These are phyloP conservation scores for Yarrowia galli DNA, from an alignment of 1,139 yeast species.

Conservation along the genomic window DNA sequence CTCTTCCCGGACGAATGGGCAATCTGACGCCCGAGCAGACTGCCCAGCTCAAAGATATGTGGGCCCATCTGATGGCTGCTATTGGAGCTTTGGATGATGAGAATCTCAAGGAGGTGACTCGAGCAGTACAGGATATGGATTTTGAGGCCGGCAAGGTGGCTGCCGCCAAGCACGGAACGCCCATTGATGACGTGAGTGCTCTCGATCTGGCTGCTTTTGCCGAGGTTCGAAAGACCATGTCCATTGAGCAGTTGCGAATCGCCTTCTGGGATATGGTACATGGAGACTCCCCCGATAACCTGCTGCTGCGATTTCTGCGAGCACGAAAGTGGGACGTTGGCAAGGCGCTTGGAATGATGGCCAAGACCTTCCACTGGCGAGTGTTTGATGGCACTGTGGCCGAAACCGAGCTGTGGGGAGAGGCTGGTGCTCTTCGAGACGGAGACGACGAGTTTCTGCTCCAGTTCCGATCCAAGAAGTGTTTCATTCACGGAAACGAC, in stretches of 20 bases:
- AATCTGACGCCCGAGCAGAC: slow-evolving; percentile 72
- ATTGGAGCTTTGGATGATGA: slow-evolving; percentile 65
- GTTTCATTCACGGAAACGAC: slow-evolving; percentile 71
- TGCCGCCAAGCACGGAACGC: slow-evolving; percentile 1
- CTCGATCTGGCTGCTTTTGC: slow-evolving; percentile 33
- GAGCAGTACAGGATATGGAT: slow-evolving; percentile 40
- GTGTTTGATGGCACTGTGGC: slow-evolving; percentile 64
- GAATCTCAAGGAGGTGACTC: slow-evolving; percentile 59
- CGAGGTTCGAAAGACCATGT: slow-evolving; percentile 42
- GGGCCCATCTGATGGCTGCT: slow-evolving; percentile 70
- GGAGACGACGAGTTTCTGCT: slow-evolving; percentile 55
- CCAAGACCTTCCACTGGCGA: slow-evolving; percentile 75
- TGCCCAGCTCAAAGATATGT: slow-evolving; percentile 70
- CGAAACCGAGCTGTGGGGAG: slow-evolving; percentile 66
- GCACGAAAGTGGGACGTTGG: slow-evolving; percentile 78
- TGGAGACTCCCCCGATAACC: slow-evolving; percentile 74
- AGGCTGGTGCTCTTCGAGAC: slow-evolving; percentile 54
- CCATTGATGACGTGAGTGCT: not conserved
- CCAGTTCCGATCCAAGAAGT: slow-evolving; percentile 64
- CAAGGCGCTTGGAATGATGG: slow-evolving; percentile 67
- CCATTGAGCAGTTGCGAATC: slow-evolving; percentile 56
- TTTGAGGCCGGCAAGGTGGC: slow-evolving; percentile 40
- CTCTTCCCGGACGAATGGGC: slow-evolving; percentile 62
- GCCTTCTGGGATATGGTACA: slow-evolving; percentile 66
- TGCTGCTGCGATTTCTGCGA: slow-evolving; percentile 68